Conservation (phyloP, 2,329 filamentous ascomycete genomes). For the Exophiala calicioides region DNA sequence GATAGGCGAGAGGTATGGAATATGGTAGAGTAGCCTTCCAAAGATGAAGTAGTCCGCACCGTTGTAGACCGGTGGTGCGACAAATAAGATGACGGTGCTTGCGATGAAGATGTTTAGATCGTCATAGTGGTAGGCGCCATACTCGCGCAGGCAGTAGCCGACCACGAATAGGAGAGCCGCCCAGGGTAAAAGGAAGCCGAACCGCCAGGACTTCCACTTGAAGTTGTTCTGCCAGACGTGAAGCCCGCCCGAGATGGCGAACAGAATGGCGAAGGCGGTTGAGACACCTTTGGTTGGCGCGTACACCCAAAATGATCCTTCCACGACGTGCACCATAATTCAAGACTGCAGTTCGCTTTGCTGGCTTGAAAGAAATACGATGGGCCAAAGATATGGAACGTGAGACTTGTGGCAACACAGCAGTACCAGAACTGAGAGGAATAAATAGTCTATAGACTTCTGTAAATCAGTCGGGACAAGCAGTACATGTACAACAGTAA, state of each 20-base stretch:
- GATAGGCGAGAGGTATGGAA: conserved; percentile 51
- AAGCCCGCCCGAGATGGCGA: conserved; percentile 39
- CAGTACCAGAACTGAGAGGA: no score
- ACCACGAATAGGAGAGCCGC: conserved; percentile 42
- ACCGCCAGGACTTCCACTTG: conserved; percentile 44
- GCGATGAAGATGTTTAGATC: conserved; percentile 42
- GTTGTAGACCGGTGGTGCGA: conserved; percentile 46
- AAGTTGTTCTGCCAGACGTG: conserved; percentile 44
- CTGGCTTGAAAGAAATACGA: not conserved
- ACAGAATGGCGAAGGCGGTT: conserved; percentile 44
- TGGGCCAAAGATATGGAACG: no score
- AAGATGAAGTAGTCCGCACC: conserved; percentile 55
- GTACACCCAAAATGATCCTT: conserved; percentile 40
- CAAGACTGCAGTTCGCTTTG: not conserved
- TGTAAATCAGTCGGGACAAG: no score
- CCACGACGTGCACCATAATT: conserved; percentile 11
- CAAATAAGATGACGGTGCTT: conserved; percentile 42
- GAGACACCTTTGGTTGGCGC: conserved; percentile 45
- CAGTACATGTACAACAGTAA: not conserved
- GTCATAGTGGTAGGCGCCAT: conserved; percentile 40
- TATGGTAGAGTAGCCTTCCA: conserved; percentile 51
- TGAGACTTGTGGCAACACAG: no score
- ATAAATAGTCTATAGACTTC: no score
- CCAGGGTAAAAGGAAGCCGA: conserved; percentile 46
- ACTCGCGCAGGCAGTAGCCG: conserved; percentile 41